Conservation (phyloP, 768 basidiomycete species). For the Leccinum boreale region DNA sequence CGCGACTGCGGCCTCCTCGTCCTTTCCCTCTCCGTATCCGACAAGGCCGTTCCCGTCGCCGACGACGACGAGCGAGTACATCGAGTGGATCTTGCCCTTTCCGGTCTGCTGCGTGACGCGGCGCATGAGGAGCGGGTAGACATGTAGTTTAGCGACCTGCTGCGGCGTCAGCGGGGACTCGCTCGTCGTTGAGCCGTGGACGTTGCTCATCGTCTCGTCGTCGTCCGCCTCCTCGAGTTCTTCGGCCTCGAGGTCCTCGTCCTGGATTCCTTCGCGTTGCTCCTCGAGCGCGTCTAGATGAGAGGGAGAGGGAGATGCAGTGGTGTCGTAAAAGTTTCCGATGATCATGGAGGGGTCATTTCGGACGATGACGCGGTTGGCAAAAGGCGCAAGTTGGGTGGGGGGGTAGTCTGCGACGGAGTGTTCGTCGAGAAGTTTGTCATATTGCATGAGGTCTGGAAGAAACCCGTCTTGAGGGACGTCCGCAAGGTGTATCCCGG, state of each 20-base stretch:
- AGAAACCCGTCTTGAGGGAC: conserved; percentile 31
- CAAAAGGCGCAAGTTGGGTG: conserved; percentile 47
- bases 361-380: conserved; percentile 62
- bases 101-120: conserved; percentile 86
- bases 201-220: conserved; percentile 16
- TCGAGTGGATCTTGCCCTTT: conserved; percentile 81
- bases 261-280: conserved; percentile 2
- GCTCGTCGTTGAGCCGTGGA: conserved; percentile 13
- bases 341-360: conserved; percentile 70
- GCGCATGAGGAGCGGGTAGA: conserved; percentile 43
- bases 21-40: conserved; percentile 80
- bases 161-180: conserved; percentile 13
- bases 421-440: conserved; percentile 60
- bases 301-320: conserved; percentile 7
- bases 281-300: conserved; percentile 3
- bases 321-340: conserved; percentile 29
- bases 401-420: conserved; percentile 54
- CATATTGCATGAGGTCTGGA: conserved; percentile 62
- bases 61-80: conserved; percentile 63
- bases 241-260: conserved; percentile 12
- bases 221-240: conserved; percentile 18
- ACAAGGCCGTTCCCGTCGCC: conserved; percentile 84
- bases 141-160: conserved; percentile 35
- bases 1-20: conserved; percentile 52
- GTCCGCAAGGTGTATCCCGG: conserved; percentile 16